These are phyloP conservation scores for Trichoderma cornu-damae DNA, from an alignment of 2,329 filamentous ascomycete genomes.

Conservation along the genomic window DNA sequence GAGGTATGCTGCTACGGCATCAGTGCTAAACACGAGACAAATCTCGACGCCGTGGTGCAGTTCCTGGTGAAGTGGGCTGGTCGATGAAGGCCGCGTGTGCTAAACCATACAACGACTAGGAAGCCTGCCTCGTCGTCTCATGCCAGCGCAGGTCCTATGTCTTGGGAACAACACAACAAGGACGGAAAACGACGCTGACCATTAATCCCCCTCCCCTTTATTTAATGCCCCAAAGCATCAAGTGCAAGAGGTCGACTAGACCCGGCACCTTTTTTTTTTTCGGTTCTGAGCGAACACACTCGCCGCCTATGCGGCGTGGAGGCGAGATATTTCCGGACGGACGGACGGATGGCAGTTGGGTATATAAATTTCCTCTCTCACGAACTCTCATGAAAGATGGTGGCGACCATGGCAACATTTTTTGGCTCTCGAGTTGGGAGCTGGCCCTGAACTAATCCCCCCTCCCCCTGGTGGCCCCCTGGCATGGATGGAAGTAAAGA, in stretches of 20 bases:
- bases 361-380: slow-evolving; percentile 34
- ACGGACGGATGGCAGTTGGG: slow-evolving; percentile 25
- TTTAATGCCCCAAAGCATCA: background rate
- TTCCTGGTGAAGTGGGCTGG: slow-evolving; percentile 90
- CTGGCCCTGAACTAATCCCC: background rate
- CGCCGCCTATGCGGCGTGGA: background rate
- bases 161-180: background rate
- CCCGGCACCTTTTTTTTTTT: background rate
- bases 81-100: slow-evolving; percentile 45
- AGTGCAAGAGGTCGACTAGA: slow-evolving; percentile 12
- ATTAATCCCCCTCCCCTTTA: slow-evolving; percentile 9
- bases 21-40: slow-evolving; percentile 97
- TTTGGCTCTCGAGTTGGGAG: slow-evolving; percentile 3
- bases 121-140: slow-evolving; percentile 14
- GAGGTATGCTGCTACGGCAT: slow-evolving; percentile 99
- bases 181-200: background rate
- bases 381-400: slow-evolving; percentile 29
- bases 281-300: background rate
- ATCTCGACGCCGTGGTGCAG: slow-evolving; percentile 91
- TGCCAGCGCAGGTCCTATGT: slow-evolving; percentile 3
- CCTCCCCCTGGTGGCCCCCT: slow-evolving; percentile 7
- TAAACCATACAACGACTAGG: background rate
- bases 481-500: slow-evolving; percentile 8
- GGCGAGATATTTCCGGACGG: slow-evolving; percentile 13
- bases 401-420: slow-evolving; percentile 16